Evolutionary conservation across 306 rosid species (phyloP).

Genomic region (Ammopiptanthus mongolicus): DNA sequence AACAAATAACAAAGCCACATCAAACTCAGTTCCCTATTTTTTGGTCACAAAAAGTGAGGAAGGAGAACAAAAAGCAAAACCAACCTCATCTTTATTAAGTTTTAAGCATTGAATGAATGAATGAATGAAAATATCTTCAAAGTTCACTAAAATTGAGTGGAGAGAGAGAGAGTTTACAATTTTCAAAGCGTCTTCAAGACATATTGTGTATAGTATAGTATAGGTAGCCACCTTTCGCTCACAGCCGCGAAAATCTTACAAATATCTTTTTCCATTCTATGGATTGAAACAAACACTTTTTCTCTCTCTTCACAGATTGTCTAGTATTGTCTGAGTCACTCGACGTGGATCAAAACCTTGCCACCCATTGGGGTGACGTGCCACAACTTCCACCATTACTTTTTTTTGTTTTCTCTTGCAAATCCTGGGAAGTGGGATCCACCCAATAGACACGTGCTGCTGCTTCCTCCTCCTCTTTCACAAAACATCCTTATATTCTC

Average conservation of each 20-base stretch:
- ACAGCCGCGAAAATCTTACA: constrained; percentile 37
- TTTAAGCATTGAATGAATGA: too few relatives aligned
- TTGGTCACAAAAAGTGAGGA: not conserved
- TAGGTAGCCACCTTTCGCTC: not conserved
- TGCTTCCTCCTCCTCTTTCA: not conserved
- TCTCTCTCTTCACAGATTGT: too few relatives aligned
- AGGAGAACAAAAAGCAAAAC: not conserved
- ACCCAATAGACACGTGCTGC: not conserved
- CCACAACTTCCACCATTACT: constrained; percentile 12
- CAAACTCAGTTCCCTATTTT: constrained; percentile 6
- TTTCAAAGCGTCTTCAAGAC: constrained; percentile 5
- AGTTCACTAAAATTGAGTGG: constrained; percentile 26
- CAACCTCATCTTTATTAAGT: not conserved
- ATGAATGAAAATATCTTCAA: constrained; percentile 25
- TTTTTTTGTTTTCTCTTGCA: not conserved
- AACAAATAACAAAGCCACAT: not conserved
- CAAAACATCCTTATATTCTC: not conserved
- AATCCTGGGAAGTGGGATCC: constrained; percentile 4
- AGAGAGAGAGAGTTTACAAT: constrained; percentile 10
- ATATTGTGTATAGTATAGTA: not conserved
- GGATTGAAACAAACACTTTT: not conserved
- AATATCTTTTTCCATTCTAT: constrained; percentile 33
- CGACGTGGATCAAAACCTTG: constrained; percentile 26
- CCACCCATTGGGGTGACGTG: constrained; percentile 41
- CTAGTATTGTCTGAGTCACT: not conserved